Conservation (phyloP, 495 filamentous ascomycete genomes). For the Amniculicola lignicola region DNA sequence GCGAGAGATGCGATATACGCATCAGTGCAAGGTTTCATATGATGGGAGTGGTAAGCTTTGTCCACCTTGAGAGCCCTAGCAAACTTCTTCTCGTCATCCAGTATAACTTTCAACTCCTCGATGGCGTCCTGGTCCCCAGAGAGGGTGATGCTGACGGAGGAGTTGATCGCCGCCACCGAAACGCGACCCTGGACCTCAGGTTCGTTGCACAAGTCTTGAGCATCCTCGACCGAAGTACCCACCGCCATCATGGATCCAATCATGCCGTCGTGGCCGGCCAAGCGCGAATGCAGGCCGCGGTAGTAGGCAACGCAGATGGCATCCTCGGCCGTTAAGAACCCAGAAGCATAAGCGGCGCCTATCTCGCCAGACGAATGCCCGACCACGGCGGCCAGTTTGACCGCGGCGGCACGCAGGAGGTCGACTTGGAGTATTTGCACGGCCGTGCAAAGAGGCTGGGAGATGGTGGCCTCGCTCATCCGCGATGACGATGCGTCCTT, state of each 20-base stretch:
- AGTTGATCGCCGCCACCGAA: conserved; percentile 13
- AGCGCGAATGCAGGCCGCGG: conserved; percentile 1
- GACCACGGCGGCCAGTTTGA: conserved; percentile 6
- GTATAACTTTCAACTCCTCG: neutral
- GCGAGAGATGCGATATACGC: neutral
- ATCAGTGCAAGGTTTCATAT: conserved; percentile 1
- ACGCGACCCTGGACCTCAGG: neutral
- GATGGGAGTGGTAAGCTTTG: conserved; percentile 25
- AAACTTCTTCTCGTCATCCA: neutral
- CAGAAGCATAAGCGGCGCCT: conserved; percentile 22
- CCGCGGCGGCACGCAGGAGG: neutral
- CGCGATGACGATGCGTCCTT: neutral
- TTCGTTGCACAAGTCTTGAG: neutral
- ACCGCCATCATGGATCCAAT: conserved; percentile 10
- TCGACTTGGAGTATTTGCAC: conserved; percentile 20
- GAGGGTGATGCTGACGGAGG: conserved; percentile 11
- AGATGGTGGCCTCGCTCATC: conserved; percentile 1
- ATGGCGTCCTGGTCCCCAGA: conserved; percentile 10
- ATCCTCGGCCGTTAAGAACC: neutral
- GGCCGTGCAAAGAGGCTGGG: conserved; percentile 26
- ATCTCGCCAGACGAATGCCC: conserved; percentile 27
- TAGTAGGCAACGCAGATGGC: conserved; percentile 13
- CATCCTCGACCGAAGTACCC: neutral
- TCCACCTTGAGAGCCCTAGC: conserved; percentile 4
- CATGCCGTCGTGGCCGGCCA: neutral